Conservation (phyloP, 1,284 basidiomycete genomes). For the Leccinum pachyderme region DNA sequence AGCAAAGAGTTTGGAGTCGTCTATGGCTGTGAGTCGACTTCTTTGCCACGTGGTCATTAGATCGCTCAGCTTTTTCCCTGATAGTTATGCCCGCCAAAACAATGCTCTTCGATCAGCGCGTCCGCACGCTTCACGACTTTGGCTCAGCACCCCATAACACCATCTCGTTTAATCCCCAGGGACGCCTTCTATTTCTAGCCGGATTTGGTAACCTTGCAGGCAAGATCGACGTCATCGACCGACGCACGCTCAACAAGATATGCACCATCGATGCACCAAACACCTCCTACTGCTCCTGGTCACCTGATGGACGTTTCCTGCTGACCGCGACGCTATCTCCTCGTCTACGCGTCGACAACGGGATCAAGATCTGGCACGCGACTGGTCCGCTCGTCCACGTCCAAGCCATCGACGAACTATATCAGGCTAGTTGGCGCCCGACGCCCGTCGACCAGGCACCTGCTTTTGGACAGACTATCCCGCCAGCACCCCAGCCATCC, state of each 20-base stretch:
- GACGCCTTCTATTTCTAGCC: conserved; percentile 79
- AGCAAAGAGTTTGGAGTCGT: conserved; percentile 95
- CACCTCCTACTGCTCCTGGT: conserved; percentile 94
- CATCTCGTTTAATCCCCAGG: conserved; percentile 94
- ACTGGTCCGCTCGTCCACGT: conserved; percentile 82
- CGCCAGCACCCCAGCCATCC: conserved; percentile 73
- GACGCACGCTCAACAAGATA: conserved; percentile 81
- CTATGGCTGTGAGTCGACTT: conserved; percentile 81
- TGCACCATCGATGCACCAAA: conserved; percentile 91
- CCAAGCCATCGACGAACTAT: conserved; percentile 80
- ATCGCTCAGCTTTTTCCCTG: conserved; percentile 2
- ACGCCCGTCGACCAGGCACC: conserved; percentile 61
- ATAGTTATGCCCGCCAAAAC: conserved; percentile 94
- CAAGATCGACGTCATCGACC: conserved; percentile 90
- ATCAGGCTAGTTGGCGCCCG: conserved; percentile 86
- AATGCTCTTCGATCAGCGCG: conserved; percentile 88
- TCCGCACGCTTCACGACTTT: conserved; percentile 88
- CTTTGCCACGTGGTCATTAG: neutral
- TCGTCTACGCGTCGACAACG: conserved; percentile 93
- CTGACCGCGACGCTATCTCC: conserved; percentile 94
- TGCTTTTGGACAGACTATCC: conserved; percentile 73
- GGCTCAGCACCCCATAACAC: conserved; percentile 89
- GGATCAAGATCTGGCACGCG: conserved; percentile 95
- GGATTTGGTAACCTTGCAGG: conserved; percentile 97
- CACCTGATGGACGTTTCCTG: conserved; percentile 89